These are phyloP conservation scores for Coelastrella sp. DNA, from an alignment of 139 green algal genomes.

Conservation along the genomic window DNA sequence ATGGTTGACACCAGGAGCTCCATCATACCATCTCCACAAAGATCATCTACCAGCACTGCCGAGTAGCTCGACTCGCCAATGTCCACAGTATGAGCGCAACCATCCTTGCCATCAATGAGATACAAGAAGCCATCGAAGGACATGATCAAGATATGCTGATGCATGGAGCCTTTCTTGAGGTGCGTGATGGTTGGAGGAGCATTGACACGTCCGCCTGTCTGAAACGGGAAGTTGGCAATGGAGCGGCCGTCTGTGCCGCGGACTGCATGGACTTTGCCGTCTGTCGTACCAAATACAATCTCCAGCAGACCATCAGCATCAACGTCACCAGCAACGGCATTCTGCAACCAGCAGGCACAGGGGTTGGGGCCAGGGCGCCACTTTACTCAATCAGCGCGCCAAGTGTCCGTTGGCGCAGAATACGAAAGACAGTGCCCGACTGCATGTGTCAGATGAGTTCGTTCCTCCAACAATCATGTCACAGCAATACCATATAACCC, in stretches of 20 bases:
- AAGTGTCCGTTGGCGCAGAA: too few species aligned
- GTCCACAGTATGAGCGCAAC: conserved; percentile 91
- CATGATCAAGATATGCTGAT: conserved; percentile 84
- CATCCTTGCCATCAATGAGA: conserved; percentile 82
- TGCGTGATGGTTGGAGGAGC: conserved; percentile 56
- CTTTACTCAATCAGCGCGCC: too few species aligned
- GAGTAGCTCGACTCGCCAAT: conserved; percentile 91
- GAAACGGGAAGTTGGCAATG: conserved; percentile 85
- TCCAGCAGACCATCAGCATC: conserved; percentile 89
- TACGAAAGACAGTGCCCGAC: too few species aligned
- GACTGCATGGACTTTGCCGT: conserved; percentile 86
- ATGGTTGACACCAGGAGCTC: conserved; percentile 95
- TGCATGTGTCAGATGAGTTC: too few species aligned
- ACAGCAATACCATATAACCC: too few species aligned
- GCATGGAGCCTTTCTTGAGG: conserved; percentile 11
- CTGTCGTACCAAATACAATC: conserved; percentile 79
- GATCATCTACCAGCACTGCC: conserved; percentile 93
- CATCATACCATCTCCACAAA: conserved; percentile 82
- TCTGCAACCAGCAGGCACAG: conserved; percentile 42
- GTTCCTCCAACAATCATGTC: too few species aligned
- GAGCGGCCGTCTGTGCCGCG: conserved; percentile 70
- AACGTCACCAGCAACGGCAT: conserved; percentile 78
- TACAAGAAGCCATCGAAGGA: conserved; percentile 96
- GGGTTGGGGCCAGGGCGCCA: too few species aligned
- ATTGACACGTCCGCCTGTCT: conserved; percentile 71